Percentiles rank a stretch among this genome's conserved stretches.
phyloP scores from a whole-genome alignment of 2,329 filamentous ascomycete species.

The Cladophialophora carrionii region DNA sequence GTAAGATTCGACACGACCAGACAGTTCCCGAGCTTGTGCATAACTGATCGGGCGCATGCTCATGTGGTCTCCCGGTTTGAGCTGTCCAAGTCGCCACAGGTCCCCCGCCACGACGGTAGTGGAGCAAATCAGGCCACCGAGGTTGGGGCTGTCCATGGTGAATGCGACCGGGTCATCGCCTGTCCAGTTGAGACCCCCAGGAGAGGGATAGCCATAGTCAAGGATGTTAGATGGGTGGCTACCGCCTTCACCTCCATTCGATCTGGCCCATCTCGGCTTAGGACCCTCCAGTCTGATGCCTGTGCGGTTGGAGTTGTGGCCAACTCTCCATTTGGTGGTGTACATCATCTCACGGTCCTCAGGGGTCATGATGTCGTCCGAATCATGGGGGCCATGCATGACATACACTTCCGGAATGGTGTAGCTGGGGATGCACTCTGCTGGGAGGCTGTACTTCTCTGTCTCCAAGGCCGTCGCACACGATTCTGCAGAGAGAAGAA shows the following conservation, averaged over 20 bases:
- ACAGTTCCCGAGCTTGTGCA: not conserved
- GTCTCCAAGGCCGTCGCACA: not conserved
- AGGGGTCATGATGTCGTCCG: conserved; percentile 54
- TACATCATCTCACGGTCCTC: conserved; percentile 62
- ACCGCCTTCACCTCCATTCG: conserved; percentile 58
- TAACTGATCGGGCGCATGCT: not conserved
- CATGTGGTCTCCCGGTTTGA: conserved; percentile 61
- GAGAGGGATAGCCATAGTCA: conserved; percentile 60
- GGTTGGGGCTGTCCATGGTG: conserved; percentile 60
- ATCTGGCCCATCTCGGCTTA: conserved; percentile 60
- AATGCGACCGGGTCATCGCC: conserved; percentile 64
- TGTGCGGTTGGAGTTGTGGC: conserved; percentile 62
- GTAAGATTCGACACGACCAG: not conserved
- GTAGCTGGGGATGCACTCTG: not conserved
- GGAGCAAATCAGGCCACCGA: conserved; percentile 62
- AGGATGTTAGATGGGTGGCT: conserved; percentile 63
- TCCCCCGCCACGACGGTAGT: conserved; percentile 61
- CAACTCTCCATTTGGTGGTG: conserved; percentile 60
- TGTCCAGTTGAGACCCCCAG: conserved; percentile 63
- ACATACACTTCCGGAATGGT: not conserved
- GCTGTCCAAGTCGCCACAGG: conserved; percentile 64
- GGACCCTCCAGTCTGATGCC: conserved; percentile 65
- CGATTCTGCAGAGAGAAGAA: conserved; percentile 38
- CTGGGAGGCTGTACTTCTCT: not conserved
- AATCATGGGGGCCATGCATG: conserved; percentile 4